phyloP scores from a whole-genome alignment of 2,329 filamentous ascomycete species.

The Fusarium algeriense region DNA sequence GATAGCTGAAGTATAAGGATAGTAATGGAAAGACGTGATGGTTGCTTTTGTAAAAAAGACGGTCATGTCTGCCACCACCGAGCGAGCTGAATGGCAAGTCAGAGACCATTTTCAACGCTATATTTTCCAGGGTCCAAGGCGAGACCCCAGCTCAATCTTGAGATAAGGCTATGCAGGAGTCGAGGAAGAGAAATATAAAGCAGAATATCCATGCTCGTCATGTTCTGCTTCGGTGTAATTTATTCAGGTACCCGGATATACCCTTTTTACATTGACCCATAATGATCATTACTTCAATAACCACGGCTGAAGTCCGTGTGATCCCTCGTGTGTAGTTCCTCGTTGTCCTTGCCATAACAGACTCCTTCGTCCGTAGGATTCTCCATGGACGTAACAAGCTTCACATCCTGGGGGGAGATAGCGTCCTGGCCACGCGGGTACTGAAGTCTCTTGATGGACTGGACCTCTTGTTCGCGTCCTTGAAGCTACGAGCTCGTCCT shows the following conservation, averaged over 20 bases:
- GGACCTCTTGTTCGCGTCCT: not conserved
- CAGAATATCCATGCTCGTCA: not conserved
- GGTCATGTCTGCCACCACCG: not conserved
- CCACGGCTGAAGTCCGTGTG: constrained; percentile 1
- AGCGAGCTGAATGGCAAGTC: not conserved
- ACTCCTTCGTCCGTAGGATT: not conserved
- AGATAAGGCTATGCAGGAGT: not conserved
- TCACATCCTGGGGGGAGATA: not conserved
- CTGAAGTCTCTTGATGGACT: not conserved
- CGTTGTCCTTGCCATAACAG: not conserved
- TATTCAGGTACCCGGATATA: not conserved
- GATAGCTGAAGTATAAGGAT: not conserved
- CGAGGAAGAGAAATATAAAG: not conserved
- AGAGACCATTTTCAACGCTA: not conserved
- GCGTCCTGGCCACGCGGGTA: not conserved
- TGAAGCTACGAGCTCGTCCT: not conserved
- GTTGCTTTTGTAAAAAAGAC: not conserved
- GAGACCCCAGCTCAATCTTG: not conserved
- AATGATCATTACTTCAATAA: not conserved
- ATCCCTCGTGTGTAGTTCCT: constrained; percentile 1
- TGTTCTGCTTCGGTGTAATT: not conserved
- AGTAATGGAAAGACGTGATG: not conserved
- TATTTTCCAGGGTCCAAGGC: not conserved
- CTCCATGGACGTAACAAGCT: constrained; percentile 4
- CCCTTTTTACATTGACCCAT: not conserved